Base-by-base conservation (phyloP, 345 rosid species). In the Durio zibethinus region DNA sequence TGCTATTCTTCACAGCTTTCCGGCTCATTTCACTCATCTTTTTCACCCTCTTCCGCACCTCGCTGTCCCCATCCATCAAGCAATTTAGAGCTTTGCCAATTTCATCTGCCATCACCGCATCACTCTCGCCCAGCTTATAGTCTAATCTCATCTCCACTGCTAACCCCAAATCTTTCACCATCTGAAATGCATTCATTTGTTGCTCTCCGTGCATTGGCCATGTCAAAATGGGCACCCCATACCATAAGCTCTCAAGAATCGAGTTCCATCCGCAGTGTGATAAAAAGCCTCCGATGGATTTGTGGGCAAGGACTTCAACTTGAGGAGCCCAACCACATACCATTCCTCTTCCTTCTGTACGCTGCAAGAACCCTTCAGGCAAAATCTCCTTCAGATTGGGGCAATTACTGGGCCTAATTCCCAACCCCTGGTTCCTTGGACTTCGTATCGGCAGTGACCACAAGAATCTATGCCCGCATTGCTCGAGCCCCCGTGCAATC, bases 221-320 rank as follows among this genome's bases (percentile, higher is more conserved):
- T 0, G 89, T 79, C 10, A 72, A 80, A 4, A 82, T 80, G 4
- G 86, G 84, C 43, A 83, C 85, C 5, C 89, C 84, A 38, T 62
- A 67, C 91, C 88, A 84, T 68, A 88, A 71, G 72, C 89, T 88
- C 86, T 88, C 86, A 9, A 86, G 48, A 15, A 72, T 23, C 0
- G 88, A 86, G 76, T 81, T 88, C 90, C 90, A 86, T 5, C 90
- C 89, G 1, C 85, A 83, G 21, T 88, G 89, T n/a, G 89, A 84
- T 12, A 88, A 80, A 36, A 88, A 86, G 2, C 82, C 89, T 60
- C 82, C 80, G 21, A 81, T 67, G 2, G 89, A 75, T 0, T 31
- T 76, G 33, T 86, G 87, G 3, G 82, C 82, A 43, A 84, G n/a
- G 8, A 86, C 78, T 50, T 81, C 80, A 40, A 81, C 79, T 64